These are phyloP conservation scores for Neurospora sp. DNA, from an alignment of 495 filamentous ascomycete species.

Conservation along the genomic window DNA sequence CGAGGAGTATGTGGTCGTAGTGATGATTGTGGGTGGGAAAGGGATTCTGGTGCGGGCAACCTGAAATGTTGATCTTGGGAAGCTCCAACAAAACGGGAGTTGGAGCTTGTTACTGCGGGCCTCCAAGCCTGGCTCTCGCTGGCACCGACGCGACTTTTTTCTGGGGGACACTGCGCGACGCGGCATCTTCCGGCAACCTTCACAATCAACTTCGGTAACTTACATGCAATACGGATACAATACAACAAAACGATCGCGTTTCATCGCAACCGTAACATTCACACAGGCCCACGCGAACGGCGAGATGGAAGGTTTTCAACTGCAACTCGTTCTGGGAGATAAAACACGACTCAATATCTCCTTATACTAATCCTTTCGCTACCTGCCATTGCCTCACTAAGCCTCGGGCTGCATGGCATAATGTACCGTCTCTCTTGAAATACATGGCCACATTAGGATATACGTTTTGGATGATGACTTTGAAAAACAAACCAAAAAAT, in stretches of 20 bases:
- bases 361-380: not conserved
- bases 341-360: not conserved
- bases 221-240: not conserved
- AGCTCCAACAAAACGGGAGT: not conserved
- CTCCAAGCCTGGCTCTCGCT: not conserved
- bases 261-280: not conserved
- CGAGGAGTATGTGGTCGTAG: not conserved
- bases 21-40: not conserved
- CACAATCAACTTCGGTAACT: not conserved
- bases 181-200: constrained; percentile 4
- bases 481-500: not conserved
- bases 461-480: not conserved
- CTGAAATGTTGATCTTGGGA: not conserved
- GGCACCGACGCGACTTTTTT: constrained; percentile 10
- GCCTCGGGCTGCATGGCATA: not conserved
- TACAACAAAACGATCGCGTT: not conserved
- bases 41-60: not conserved
- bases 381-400: not conserved
- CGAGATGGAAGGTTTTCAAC: not conserved
- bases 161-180: constrained; percentile 4
- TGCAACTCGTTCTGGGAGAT: not conserved
- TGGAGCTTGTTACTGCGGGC: not conserved
- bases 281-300: not conserved
- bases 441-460: not conserved
- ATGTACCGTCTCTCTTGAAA: not conserved